These are phyloP conservation scores for Blastocystis sp. DNA, from an alignment of 352 stramenopile genomes.

Conservation along the genomic window DNA sequence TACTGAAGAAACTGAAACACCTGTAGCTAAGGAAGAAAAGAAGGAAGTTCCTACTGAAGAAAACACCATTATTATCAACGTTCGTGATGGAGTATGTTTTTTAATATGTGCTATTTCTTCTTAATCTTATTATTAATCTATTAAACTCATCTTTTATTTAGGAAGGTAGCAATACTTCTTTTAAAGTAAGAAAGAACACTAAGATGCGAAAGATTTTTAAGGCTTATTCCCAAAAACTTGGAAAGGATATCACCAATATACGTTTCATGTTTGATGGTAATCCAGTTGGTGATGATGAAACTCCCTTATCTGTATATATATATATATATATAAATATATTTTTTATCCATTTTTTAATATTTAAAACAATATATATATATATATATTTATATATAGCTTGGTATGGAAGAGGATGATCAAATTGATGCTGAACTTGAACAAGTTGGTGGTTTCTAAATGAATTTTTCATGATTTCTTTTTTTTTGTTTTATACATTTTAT, in stretches of 20 bases:
- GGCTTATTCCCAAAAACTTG: constrained; percentile 20
- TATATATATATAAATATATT: background rate
- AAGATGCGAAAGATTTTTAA: constrained; percentile 34
- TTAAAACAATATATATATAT: background rate
- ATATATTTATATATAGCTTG: background rate
- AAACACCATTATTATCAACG: constrained; percentile 21
- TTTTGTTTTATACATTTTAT: constrained; percentile 2
- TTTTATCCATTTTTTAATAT: too few relatives aligned
- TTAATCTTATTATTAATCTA: too few relatives aligned
- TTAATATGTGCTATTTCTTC: too few relatives aligned
- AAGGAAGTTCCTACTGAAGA: background rate
- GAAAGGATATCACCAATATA: constrained; percentile 22
- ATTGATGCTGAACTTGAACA: constrained; percentile 26
- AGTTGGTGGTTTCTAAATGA: constrained; percentile 5
- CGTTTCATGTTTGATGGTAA: constrained; percentile 28
- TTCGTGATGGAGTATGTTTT: constrained; percentile 12
- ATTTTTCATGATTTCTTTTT: background rate
- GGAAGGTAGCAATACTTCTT: constrained; percentile 11
- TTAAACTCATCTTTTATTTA: background rate
- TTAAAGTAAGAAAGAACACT: constrained; percentile 22
- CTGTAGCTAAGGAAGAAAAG: constrained; percentile 23
- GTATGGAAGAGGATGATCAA: constrained; percentile 21
- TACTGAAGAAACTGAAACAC: too few relatives aligned
- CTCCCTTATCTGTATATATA: constrained; percentile 13
- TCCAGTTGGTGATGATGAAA: constrained; percentile 22